Evolutionary conservation across 441 rosid species (phyloP).

Genomic region (Syzygium syzygioides): DNA sequence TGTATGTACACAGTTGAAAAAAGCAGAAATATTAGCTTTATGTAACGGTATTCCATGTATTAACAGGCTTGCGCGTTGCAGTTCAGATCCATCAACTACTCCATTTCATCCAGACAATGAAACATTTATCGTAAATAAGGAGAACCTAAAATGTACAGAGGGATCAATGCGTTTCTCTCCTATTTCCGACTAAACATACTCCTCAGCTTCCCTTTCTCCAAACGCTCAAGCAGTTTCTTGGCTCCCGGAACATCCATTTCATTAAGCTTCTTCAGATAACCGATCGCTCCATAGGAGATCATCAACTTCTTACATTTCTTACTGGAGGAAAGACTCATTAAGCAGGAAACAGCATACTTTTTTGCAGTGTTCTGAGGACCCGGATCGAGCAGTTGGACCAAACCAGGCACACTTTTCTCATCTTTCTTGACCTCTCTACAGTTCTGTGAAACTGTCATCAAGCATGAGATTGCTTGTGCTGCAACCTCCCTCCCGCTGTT

Average conservation of each 20-base stretch:
- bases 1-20: neutral
- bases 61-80: neutral
- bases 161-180: neutral
- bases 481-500: constrained; percentile 60
- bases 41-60: neutral
- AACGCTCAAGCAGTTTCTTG: constrained; percentile 70
- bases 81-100: constrained; percentile 1
- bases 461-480: constrained; percentile 66
- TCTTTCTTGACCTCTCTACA: constrained; percentile 64
- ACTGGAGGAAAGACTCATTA: constrained; percentile 52
- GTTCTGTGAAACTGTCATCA: constrained; percentile 56
- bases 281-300: constrained; percentile 88
- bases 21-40: neutral
- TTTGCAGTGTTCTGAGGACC: constrained; percentile 77
- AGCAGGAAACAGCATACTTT: constrained; percentile 72
- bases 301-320: constrained; percentile 84
- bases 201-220: constrained; percentile 70
- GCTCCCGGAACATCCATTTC: constrained; percentile 88
- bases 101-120: constrained; percentile 43
- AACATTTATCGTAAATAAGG: constrained; percentile 14
- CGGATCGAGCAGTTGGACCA: constrained; percentile 83
- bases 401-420: constrained; percentile 66
- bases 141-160: constrained; percentile 16
- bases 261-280: constrained; percentile 75
- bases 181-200: constrained; percentile 64